Percentiles rank a stretch among this genome's conserved stretches.
Conservation (phyloP, 192 early-diverging fungal genomes). For the Pilobolus umbonatus region DNA sequence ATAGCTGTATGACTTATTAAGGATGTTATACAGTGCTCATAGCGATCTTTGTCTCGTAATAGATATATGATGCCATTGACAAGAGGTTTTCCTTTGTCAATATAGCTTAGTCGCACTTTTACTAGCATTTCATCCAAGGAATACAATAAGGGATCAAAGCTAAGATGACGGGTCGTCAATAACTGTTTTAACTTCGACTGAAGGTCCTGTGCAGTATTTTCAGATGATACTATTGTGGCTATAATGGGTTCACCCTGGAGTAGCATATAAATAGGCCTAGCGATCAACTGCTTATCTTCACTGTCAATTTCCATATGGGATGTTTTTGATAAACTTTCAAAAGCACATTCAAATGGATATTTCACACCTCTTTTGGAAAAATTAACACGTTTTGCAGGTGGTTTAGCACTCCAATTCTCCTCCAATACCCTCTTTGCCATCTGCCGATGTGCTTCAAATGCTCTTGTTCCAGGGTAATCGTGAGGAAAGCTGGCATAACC, state of each 20-base stretch:
- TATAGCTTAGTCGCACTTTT: slow-evolving; percentile 46
- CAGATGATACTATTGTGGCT: not conserved
- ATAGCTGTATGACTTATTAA: not conserved
- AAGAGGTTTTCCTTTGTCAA: slow-evolving; percentile 43
- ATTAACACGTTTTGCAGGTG: slow-evolving; percentile 79
- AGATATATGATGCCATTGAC: slow-evolving; percentile 54
- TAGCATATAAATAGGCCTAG: slow-evolving; percentile 1
- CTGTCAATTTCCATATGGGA: slow-evolving; percentile 3
- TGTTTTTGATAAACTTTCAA: slow-evolving; percentile 29
- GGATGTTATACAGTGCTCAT: slow-evolving; percentile 36
- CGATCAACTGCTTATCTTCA: not conserved
- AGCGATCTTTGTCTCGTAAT: slow-evolving; percentile 35
- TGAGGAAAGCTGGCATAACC: slow-evolving; percentile 75
- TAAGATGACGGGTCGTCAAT: not conserved
- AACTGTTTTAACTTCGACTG: not conserved
- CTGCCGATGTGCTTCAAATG: slow-evolving; percentile 47
- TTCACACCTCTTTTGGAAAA: slow-evolving; percentile 63
- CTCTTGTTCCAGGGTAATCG: slow-evolving; percentile 73
- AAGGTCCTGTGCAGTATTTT: not conserved
- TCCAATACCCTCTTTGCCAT: slow-evolving; percentile 36
- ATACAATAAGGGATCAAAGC: not conserved
- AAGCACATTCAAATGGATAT: slow-evolving; percentile 69
- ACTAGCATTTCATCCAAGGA: slow-evolving; percentile 40
- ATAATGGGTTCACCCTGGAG: not conserved
- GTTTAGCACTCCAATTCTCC: slow-evolving; percentile 58